phyloP scores from a whole-genome alignment of 169 alveolate genomes.

The Cryptosporidium canis region DNA sequence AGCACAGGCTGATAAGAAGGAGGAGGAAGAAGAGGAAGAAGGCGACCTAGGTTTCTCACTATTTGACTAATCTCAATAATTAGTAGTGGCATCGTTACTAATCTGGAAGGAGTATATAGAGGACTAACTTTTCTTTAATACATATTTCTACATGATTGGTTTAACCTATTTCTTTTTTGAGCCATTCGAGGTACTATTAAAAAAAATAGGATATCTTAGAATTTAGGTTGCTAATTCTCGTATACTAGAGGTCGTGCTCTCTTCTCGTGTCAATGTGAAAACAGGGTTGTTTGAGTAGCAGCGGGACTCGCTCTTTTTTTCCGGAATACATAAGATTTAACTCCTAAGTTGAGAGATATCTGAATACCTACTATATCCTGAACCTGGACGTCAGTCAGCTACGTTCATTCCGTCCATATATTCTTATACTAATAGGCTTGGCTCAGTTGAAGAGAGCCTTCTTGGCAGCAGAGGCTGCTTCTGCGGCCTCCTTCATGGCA shows the following conservation, averaged over 20 bases:
- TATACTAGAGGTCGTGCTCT: neutral
- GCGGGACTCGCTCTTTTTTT: neutral
- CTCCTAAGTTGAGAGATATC: neutral
- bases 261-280: neutral
- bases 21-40: conserved; percentile 75
- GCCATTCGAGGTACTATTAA: neutral
- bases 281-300: too few relatives aligned
- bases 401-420: neutral
- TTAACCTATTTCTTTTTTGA: conserved; percentile 20
- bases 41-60: conserved; percentile 74
- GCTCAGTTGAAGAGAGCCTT: conserved; percentile 23
- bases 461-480: conserved; percentile 48
- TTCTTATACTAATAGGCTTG: neutral
- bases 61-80: conserved; percentile 53
- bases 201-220: neutral
- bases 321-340: neutral
- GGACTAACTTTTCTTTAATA: neutral
- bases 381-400: neutral
- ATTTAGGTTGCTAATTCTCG: conserved; percentile 22
- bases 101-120: conserved; percentile 6
- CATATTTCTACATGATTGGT: neutral
- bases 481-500: conserved; percentile 76
- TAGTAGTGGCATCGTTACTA: neutral
- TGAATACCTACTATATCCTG: neutral
- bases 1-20: conserved; percentile 45